Conservation (phyloP, 2,329 filamentous ascomycete species). For the Aspergillus hortae region DNA sequence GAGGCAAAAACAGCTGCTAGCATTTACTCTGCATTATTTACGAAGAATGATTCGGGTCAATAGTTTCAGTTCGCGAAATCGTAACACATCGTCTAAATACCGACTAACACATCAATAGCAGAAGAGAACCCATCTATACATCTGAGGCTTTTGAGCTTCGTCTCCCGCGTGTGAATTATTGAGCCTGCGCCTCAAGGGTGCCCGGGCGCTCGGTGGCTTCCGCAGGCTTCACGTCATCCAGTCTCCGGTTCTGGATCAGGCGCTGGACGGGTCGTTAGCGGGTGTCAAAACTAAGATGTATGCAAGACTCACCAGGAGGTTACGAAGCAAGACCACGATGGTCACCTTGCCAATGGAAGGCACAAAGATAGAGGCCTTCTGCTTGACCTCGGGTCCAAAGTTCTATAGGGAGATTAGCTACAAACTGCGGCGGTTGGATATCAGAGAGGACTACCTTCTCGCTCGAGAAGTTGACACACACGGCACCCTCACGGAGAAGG, state of each 20-base stretch:
- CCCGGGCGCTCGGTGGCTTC: slow-evolving; percentile 40
- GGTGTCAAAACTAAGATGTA: background rate
- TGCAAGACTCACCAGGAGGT: slow-evolving; percentile 68
- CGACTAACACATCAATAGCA: background rate
- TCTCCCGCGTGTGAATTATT: background rate
- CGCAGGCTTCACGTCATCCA: slow-evolving; percentile 39
- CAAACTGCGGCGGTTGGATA: background rate
- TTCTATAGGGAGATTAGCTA: slow-evolving; percentile 51
- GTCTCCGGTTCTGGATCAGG: slow-evolving; percentile 42
- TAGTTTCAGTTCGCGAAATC: background rate
- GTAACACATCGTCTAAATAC: background rate
- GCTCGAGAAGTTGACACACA: slow-evolving; percentile 99
- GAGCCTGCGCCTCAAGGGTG: slow-evolving; percentile 31
- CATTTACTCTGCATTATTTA: too few species aligned
- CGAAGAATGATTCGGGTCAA: too few species aligned
- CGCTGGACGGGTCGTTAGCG: slow-evolving; percentile 26
- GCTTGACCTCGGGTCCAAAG: slow-evolving; percentile 84
- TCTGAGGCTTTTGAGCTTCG: background rate
- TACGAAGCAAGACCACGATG: slow-evolving; percentile 84
- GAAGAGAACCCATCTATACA: background rate
- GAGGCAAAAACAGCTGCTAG: too few species aligned
- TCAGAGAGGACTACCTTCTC: slow-evolving; percentile 57
- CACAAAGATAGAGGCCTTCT: slow-evolving; percentile 95
- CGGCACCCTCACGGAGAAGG: slow-evolving; percentile 79
- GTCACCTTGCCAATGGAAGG: slow-evolving; percentile 97